Base-by-base conservation (phyloP, 768 basidiomycete species). In the Mycena alexandri region DNA sequence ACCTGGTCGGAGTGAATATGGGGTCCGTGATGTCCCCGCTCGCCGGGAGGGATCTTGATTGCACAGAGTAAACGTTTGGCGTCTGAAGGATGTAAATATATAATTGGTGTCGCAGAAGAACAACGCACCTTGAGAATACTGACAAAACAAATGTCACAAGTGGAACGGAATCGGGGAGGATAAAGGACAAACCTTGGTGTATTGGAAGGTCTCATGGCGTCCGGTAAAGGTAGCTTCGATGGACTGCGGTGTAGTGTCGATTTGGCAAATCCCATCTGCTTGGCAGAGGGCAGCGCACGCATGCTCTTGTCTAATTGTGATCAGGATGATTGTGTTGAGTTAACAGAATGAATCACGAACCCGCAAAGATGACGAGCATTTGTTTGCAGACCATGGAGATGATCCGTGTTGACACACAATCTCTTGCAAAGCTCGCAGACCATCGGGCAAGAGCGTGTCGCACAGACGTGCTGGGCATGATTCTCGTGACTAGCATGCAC, bases 191-290 rank as follows among this genome's bases (percentile, higher is more conserved):
- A 86, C 89, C 82, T 89, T 90, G 0, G 89, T 90, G 59, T 87
- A 90, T 69, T 86, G 83, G 68, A 88, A 90, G 4, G 83, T 87
- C 61, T 88, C 86, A 58, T 89, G 85, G 65, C 75, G 79, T 2
- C 89, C 89, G 0, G 83, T 84, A 65, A 90, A 90, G 0, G 86
- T 89, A 10, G 88, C 86, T 70, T 89, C 85, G 44, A 90, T 83
- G 0, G 87, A 85, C 55, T 86, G 84, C 0, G 89, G 89, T 0
- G 82, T 78, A 0, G 84, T 87, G 50, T 89, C 83, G n/a, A 90
- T 89, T 48, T 88, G 81, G 57, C 89, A 90, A 33, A 85, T 85
- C 6, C 89, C 89, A 0, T 72, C 67, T 0, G 81, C 77, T n/a
- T 73, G 59, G 63, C 89, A 90, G 3, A 77, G 34, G 0, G 78